Percentiles rank a stretch among this genome's conserved stretches.
Conservation (phyloP, 441 rosid species). For the Adansonia madagascariensis region DNA sequence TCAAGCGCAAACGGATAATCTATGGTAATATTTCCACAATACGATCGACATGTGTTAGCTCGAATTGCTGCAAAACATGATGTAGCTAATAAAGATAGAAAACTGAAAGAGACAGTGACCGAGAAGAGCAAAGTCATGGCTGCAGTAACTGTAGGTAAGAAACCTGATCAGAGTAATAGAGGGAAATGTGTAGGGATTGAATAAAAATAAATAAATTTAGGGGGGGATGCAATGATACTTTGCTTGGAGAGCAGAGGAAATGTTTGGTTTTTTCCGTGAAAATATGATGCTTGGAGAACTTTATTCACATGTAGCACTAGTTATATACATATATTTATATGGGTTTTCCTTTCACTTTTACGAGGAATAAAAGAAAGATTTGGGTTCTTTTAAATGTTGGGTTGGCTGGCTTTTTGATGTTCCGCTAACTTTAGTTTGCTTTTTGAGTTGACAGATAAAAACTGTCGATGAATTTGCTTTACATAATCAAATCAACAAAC, state of each 20-base stretch:
- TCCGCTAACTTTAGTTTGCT: slow-evolving; percentile 20
- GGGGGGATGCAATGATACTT: slow-evolving; percentile 8
- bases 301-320: slow-evolving; percentile 39
- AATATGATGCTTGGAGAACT: background rate
- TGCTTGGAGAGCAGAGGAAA: slow-evolving; percentile 12
- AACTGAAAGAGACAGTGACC: slow-evolving; percentile 24
- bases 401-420: background rate
- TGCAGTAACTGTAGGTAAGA: background rate
- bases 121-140: slow-evolving; percentile 32
- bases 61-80: slow-evolving; percentile 18
- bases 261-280: background rate
- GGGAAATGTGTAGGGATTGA: background rate
- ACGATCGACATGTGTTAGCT: slow-evolving; percentile 59
- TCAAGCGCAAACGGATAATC: slow-evolving; percentile 77
- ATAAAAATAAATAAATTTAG: background rate
- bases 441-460: slow-evolving; percentile 14
- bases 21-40: slow-evolving; percentile 75
- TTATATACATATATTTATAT: background rate
- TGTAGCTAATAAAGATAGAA: slow-evolving; percentile 3
- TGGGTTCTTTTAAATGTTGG: background rate
- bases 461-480: too few species aligned
- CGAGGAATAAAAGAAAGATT: background rate
- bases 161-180: too few species aligned
- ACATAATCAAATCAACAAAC: too few species aligned
- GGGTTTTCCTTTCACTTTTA: background rate